Conservation (phyloP, 768 basidiomycete genomes). For the Astraeus odoratus region DNA sequence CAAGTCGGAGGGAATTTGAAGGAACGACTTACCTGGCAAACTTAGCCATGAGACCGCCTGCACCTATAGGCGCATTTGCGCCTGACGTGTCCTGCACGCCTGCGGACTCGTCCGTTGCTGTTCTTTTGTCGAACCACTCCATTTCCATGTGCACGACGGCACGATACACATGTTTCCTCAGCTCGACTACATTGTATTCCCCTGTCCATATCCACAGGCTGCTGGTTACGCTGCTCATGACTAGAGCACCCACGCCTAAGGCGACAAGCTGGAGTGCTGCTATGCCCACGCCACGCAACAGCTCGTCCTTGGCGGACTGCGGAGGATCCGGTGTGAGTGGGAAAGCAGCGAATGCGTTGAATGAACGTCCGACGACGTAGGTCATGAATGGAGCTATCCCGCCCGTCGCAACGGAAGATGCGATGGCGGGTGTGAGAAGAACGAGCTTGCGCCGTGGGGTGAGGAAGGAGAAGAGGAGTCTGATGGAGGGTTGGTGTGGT, state of each 20-base stretch:
- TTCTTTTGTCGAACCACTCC: constrained; percentile 87
- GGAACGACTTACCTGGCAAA: constrained; percentile 59
- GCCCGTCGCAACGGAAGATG: constrained; percentile 57
- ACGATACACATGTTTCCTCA: constrained; percentile 63
- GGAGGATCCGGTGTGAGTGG: constrained; percentile 36
- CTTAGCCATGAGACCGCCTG: constrained; percentile 89
- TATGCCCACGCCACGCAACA: constrained; percentile 51
- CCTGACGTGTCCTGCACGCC: constrained; percentile 26
- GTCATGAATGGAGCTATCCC: constrained; percentile 86
- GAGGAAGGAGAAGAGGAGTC: constrained; percentile 62
- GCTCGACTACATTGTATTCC: constrained; percentile 64
- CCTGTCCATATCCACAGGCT: constrained; percentile 84
- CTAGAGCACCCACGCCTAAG: constrained; percentile 58
- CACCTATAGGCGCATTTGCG: constrained; percentile 55
- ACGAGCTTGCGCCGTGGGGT: constrained; percentile 46
- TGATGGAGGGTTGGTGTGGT: constrained; percentile 45
- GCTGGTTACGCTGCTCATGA: constrained; percentile 68
- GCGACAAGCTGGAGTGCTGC: constrained; percentile 61
- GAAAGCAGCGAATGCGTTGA: constrained; percentile 63
- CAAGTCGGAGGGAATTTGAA: background rate
- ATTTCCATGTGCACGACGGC: constrained; percentile 66
- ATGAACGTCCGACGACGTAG: constrained; percentile 67
- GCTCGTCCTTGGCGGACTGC: constrained; percentile 37
- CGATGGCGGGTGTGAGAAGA: constrained; percentile 57
- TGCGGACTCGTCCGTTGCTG: constrained; percentile 48